Conservation (phyloP, 2,329 filamentous ascomycete genomes). For the Neopestalotiopsis clavispora region DNA sequence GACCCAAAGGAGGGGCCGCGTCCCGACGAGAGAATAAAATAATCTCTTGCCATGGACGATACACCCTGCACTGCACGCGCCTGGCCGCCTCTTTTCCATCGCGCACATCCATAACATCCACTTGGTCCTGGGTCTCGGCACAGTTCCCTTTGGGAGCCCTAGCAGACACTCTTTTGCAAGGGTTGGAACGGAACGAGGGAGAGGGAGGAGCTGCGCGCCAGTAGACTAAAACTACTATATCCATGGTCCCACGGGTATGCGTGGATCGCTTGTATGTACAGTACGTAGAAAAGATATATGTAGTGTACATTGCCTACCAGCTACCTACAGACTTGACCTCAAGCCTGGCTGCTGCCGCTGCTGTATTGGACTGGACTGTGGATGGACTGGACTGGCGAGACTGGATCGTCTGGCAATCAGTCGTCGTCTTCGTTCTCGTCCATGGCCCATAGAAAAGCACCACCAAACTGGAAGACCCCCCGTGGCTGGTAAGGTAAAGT, state of each 20-base stretch:
- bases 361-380: too few species aligned
- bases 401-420: too few species aligned
- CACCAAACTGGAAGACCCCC: neutral
- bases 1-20: neutral
- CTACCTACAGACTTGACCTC: too few species aligned
- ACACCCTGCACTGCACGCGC: neutral
- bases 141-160: conserved; percentile 1
- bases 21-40: neutral
- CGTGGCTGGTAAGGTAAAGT: neutral
- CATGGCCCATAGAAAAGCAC: neutral
- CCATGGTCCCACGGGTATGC: neutral
- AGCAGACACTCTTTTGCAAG: neutral
- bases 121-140: conserved; percentile 11
- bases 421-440: too few species aligned
- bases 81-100: neutral
- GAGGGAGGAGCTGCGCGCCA: neutral
- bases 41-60: neutral
- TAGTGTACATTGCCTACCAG: too few species aligned
- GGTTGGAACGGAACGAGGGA: neutral
- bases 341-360: too few species aligned
- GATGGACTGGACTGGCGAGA: too few species aligned
- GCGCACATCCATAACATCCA: neutral
- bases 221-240: neutral
- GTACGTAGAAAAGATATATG: neutral
- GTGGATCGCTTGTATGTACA: conserved; percentile 2